Evolutionary conservation across 1,139 yeast genomes (phyloP).

Genomic region (Wickerhamomyces sp.): DNA sequence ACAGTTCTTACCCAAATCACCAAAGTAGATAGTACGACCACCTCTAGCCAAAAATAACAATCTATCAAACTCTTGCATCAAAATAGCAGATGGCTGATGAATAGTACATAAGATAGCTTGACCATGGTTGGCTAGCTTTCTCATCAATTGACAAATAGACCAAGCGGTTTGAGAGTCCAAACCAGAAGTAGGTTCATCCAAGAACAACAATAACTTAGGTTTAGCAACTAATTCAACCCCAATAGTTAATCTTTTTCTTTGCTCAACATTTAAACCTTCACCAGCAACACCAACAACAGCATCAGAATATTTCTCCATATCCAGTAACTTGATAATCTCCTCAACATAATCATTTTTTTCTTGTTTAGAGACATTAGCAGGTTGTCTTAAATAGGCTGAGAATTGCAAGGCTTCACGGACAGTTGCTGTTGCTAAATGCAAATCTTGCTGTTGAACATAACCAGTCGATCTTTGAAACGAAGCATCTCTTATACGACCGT

Average conservation of each 20-base stretch:
- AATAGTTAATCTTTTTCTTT: constrained; percentile 76
- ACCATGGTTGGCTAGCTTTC: constrained; percentile 70
- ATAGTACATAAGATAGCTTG: constrained; percentile 82
- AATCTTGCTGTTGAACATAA: constrained; percentile 79
- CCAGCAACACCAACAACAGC: constrained; percentile 85
- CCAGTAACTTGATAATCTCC: constrained; percentile 61
- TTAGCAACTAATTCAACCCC: constrained; percentile 88
- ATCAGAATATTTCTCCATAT: constrained; percentile 70
- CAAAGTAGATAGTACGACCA: constrained; percentile 78
- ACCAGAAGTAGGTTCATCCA: constrained; percentile 93
- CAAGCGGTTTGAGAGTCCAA: constrained; percentile 89
- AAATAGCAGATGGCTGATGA: constrained; percentile 78
- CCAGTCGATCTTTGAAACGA: constrained; percentile 82
- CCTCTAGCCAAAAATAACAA: constrained; percentile 63
- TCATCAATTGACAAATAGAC: constrained; percentile 74
- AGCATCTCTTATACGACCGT: constrained; percentile 61
- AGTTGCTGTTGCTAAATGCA: constrained; percentile 66
- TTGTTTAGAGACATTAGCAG: constrained; percentile 42
- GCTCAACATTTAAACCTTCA: constrained; percentile 76
- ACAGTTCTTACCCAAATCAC: constrained; percentile 68
- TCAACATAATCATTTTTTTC: constrained; percentile 74
- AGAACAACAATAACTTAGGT: constrained; percentile 71
- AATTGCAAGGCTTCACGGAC: constrained; percentile 75
- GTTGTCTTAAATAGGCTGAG: constrained; percentile 73
- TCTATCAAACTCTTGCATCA: constrained; percentile 74